phyloP scores from a whole-genome alignment of 2,329 filamentous ascomycete species.

The Fusarium sp. region DNA sequence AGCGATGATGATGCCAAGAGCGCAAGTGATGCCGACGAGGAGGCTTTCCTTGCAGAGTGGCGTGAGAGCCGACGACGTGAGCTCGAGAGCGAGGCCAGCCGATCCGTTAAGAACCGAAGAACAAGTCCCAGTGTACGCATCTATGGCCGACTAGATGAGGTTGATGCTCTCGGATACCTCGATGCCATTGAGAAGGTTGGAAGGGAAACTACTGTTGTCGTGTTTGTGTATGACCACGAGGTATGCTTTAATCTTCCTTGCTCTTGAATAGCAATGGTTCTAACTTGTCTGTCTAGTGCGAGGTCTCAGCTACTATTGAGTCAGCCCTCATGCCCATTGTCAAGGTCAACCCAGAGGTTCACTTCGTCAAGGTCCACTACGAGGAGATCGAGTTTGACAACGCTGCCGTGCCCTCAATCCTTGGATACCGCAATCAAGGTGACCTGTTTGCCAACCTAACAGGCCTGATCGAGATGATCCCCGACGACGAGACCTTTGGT shows the following conservation, averaged over 20 bases:
- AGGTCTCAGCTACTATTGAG: slow-evolving; percentile 83
- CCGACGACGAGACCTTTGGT: slow-evolving; percentile 73
- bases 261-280: slow-evolving; percentile 7
- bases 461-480: slow-evolving; percentile 87
- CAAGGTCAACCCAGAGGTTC: slow-evolving; percentile 75
- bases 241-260: slow-evolving; percentile 65
- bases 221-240: slow-evolving; percentile 91
- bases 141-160: slow-evolving; percentile 84
- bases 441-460: slow-evolving; percentile 93
- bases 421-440: slow-evolving; percentile 88
- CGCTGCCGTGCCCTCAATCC: slow-evolving; percentile 85
- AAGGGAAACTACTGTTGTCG: slow-evolving; percentile 85
- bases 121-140: slow-evolving; percentile 82
- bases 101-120: slow-evolving; percentile 71
- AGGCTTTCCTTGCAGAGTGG: slow-evolving; percentile 87
- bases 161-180: slow-evolving; percentile 93
- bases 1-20: slow-evolving; percentile 60
- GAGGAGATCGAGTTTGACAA: slow-evolving; percentile 95
- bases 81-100: slow-evolving; percentile 73
- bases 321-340: slow-evolving; percentile 82
- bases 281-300: slow-evolving; percentile 69
- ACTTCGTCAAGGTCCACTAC: slow-evolving; percentile 92
- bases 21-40: slow-evolving; percentile 76
- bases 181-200: slow-evolving; percentile 94
- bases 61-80: slow-evolving; percentile 83